Percentiles rank a stretch among this genome's conserved stretches.
phyloP scores from a whole-genome alignment of 345 rosid species.

The Leavenworthia alabamica region DNA sequence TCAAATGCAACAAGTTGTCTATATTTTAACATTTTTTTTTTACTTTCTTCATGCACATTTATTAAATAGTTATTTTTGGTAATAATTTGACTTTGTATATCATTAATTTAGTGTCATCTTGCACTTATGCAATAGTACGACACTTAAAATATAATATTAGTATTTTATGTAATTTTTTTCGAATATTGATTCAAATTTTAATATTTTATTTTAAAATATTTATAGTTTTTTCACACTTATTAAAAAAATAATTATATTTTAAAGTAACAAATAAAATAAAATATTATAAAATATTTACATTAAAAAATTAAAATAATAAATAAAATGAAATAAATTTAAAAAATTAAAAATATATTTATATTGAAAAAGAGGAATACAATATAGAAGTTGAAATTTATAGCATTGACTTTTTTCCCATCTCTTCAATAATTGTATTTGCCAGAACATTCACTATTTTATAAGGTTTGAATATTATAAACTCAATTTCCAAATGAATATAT shows the following conservation, averaged over 20 bases:
- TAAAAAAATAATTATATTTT: too few relatives aligned
- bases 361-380: too few relatives aligned
- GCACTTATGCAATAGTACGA: not conserved
- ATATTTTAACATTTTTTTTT: not conserved
- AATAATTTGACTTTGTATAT: not conserved
- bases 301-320: too few relatives aligned
- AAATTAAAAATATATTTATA: too few relatives aligned
- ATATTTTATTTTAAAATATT: too few relatives aligned
- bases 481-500: not conserved
- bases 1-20: slow-evolving; percentile 26
- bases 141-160: not conserved
- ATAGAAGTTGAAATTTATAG: not conserved
- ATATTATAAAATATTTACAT: too few relatives aligned
- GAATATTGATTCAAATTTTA: not conserved
- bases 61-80: not conserved
- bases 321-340: too few relatives aligned
- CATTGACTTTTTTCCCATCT: slow-evolving; percentile 15
- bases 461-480: slow-evolving; percentile 7
- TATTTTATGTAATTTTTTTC: not conserved
- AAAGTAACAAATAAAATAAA: too few relatives aligned
- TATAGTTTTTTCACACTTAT: too few relatives aligned
- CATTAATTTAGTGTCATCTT: not conserved
- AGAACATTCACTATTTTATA: slow-evolving; percentile 18
- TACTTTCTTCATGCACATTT: not conserved
- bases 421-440: slow-evolving; percentile 16